These are phyloP conservation scores for Aristolochia californica DNA, from an alignment of 164 flowering plant genomes.

Conservation along the genomic window DNA sequence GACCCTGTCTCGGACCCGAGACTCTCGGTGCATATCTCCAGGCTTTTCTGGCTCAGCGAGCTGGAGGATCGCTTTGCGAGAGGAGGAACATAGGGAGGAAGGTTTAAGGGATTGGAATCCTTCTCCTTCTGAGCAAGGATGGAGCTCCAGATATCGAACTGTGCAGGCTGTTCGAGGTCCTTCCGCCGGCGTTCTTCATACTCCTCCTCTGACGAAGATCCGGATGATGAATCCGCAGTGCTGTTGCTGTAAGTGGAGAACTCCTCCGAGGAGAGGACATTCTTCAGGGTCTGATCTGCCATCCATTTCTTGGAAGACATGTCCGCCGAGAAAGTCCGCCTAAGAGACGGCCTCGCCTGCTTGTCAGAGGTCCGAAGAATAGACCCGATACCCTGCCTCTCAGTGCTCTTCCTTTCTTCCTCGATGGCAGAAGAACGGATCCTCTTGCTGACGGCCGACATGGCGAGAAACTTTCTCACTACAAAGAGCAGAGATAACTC, in stretches of 20 bases:
- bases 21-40: slow-evolving; percentile 81
- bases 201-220: slow-evolving; percentile 14
- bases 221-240: slow-evolving; percentile 4
- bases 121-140: slow-evolving; percentile 28
- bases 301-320: slow-evolving; percentile 61
- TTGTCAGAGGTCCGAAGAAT: slow-evolving; percentile 26
- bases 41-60: slow-evolving; percentile 52
- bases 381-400: slow-evolving; percentile 43
- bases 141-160: slow-evolving; percentile 39
- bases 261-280: slow-evolving; percentile 24
- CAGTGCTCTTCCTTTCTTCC: slow-evolving; percentile 11
- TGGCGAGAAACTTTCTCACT: too few species aligned
- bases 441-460: slow-evolving; percentile 15
- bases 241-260: slow-evolving; percentile 2
- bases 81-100: slow-evolving; percentile 59
- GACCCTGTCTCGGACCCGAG: slow-evolving; percentile 94
- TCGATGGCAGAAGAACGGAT: slow-evolving; percentile 12
- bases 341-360: slow-evolving; percentile 19
- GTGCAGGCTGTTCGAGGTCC: slow-evolving; percentile 13
- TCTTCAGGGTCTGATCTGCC: slow-evolving; percentile 26
- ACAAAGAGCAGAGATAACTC: background rate
- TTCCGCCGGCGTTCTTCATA: slow-evolving; percentile 7
- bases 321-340: slow-evolving; percentile 59
- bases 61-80: slow-evolving; percentile 39
- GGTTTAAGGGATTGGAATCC: slow-evolving; percentile 4